These are phyloP conservation scores for Achaetomiella virescens DNA, from an alignment of 495 filamentous ascomycete genomes.

Conservation along the genomic window DNA sequence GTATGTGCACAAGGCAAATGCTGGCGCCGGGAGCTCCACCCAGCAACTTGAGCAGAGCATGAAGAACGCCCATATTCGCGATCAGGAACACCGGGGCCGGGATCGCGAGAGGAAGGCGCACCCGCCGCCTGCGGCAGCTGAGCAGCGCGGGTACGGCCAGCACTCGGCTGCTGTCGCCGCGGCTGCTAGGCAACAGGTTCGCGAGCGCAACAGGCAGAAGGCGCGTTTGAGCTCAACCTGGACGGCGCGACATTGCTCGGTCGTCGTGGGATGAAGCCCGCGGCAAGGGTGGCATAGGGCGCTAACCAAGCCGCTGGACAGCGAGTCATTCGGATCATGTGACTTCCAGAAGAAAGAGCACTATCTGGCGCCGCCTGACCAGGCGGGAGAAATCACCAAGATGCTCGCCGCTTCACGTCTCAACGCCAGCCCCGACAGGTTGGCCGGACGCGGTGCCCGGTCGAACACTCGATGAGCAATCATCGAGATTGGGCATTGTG, in stretches of 20 bases:
- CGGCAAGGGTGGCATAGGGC: constrained; percentile 34
- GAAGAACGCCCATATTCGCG: constrained; percentile 70
- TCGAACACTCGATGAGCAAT: no score
- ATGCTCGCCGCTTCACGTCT: no score
- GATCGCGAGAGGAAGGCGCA: constrained; percentile 36
- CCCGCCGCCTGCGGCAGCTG: constrained; percentile 22
- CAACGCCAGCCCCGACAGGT: no score
- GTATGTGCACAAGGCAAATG: constrained; percentile 54
- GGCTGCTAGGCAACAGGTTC: constrained; percentile 70
- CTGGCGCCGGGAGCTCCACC: constrained; percentile 44
- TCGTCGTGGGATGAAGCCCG: constrained; percentile 56
- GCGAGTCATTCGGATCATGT: background rate
- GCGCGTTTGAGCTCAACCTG: constrained; percentile 83
- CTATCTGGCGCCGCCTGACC: background rate
- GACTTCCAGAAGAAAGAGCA: background rate
- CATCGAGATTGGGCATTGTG: no score
- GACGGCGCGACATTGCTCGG: constrained; percentile 85
- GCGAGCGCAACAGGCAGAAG: constrained; percentile 50
- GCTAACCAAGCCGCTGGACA: background rate
- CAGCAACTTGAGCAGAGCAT: constrained; percentile 79
- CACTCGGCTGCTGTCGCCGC: constrained; percentile 70
- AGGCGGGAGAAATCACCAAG: no score
- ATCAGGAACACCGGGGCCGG: constrained; percentile 43
- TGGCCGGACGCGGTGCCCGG: no score
- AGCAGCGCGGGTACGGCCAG: constrained; percentile 71